Percentiles rank a stretch among this genome's conserved stretches.
phyloP scores from a whole-genome alignment of 164 flowering plant genomes.

The Taxillus chinensis region DNA sequence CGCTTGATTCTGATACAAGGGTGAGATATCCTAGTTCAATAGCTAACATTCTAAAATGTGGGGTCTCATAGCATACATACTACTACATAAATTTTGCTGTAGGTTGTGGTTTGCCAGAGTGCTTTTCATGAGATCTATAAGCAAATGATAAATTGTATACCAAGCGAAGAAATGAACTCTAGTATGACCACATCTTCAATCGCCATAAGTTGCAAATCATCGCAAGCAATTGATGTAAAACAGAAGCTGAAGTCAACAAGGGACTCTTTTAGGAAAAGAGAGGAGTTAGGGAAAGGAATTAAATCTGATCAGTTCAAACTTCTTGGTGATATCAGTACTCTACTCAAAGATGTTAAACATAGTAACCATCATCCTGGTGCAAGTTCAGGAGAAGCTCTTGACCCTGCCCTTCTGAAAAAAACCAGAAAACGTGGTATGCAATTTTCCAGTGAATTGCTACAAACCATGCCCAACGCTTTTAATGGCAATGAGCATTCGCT shows the following conservation, averaged over 20 bases:
- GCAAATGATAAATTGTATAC: conserved; percentile 54
- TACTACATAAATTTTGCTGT: conserved; percentile 12
- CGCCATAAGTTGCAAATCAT: conserved; percentile 13
- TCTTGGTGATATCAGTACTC: conserved; percentile 45
- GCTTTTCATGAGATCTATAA: conserved; percentile 74
- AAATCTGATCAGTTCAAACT: conserved; percentile 35
- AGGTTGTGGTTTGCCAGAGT: conserved; percentile 82
- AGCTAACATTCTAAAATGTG: background rate
- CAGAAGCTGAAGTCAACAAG: conserved; percentile 15
- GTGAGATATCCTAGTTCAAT: conserved; percentile 26
- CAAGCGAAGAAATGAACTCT: conserved; percentile 22
- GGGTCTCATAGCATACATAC: background rate
- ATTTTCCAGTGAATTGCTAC: conserved; percentile 37
- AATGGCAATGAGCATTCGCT: conserved; percentile 40
- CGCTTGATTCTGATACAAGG: conserved; percentile 88
- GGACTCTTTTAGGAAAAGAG: conserved; percentile 22
- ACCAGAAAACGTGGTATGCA: conserved; percentile 17
- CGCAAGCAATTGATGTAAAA: conserved; percentile 22
- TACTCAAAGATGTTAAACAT: conserved; percentile 56
- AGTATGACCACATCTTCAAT: conserved; percentile 14
- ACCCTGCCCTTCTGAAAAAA: conserved; percentile 19
- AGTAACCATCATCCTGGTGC: conserved; percentile 21
- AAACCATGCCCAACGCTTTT: conserved; percentile 35
- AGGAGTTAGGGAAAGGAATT: conserved; percentile 27
- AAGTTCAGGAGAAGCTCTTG: conserved; percentile 21